A percentile compares a stretch with the other conserved stretches of the same genome.
Evolutionary conservation across 1,284 basidiomycete species (phyloP).

Genomic region (Tetrapyrgos nigripes): DNA sequence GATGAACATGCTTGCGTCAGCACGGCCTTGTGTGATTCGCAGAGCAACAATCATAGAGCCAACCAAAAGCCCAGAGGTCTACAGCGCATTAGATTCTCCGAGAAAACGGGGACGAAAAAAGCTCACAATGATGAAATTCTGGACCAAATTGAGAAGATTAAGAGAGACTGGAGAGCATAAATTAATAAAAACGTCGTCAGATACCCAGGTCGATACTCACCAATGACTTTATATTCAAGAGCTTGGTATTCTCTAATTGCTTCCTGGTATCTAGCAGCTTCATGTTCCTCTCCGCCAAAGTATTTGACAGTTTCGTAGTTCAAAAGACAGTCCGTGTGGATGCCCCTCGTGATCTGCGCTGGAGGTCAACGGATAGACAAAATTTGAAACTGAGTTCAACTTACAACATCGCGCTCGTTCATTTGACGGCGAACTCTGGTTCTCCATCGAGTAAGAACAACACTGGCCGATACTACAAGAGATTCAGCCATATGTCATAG

Average conservation of each 20-base stretch:
- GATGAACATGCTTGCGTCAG: slow-evolving; percentile 67
- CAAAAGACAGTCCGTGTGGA: slow-evolving; percentile 81
- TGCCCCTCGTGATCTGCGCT: slow-evolving; percentile 68
- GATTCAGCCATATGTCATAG: slow-evolving; percentile 15
- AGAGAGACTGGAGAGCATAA: slow-evolving; percentile 57
- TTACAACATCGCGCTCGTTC: slow-evolving; percentile 77
- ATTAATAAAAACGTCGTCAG: slow-evolving; percentile 11
- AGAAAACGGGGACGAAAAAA: neutral
- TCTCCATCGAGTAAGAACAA: slow-evolving; percentile 74
- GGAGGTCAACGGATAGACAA: slow-evolving; percentile 4
- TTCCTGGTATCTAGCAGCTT: slow-evolving; percentile 74
- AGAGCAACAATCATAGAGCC: slow-evolving; percentile 80
- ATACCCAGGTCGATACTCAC: slow-evolving; percentile 45
- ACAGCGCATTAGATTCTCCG: slow-evolving; percentile 14
- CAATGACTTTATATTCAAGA: slow-evolving; percentile 77
- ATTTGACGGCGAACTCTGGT: slow-evolving; percentile 75
- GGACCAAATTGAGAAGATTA: slow-evolving; percentile 76
- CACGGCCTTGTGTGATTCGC: slow-evolving; percentile 60
- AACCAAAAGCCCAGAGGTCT: slow-evolving; percentile 78
- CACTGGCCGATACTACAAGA: slow-evolving; percentile 61
- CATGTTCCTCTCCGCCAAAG: slow-evolving; percentile 84
- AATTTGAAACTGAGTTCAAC: slow-evolving; percentile 26
- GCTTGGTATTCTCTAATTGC: slow-evolving; percentile 81
- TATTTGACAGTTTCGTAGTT: slow-evolving; percentile 89
- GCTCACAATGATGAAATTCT: slow-evolving; percentile 78